Base-by-base conservation (phyloP, 768 basidiomycete species). In the Agrocybe chaxingu region DNA sequence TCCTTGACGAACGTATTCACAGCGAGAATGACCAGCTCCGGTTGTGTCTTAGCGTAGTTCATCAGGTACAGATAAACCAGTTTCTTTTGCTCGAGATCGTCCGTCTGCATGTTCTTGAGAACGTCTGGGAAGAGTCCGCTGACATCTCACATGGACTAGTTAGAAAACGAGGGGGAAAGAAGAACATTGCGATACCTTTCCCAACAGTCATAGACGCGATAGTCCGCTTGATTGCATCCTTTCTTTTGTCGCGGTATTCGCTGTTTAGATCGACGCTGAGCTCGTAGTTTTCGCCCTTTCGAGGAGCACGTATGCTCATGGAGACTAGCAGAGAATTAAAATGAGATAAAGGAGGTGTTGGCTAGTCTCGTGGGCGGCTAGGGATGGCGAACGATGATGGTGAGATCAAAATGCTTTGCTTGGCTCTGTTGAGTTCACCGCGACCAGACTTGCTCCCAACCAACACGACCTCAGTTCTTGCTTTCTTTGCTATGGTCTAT, bases 171-270 rank as follows among this genome's bases (percentile, higher is more conserved):
- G 30, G 24, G 39, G 7, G 12, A 39, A 43, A 42, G n/a, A 18
- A 37, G 18, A 29, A n/a, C 16, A n/a, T 30, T 24, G 38, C 60
- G 74, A 62, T 63, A 87, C 93, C 95, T 84, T 98, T 99, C 48
- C 95, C 94, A 56, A 99, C 93, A 1, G 97, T 99, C 92, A 98
- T 98, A 55, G 93, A 95, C 47, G 97, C 96, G 66, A 99, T 98
- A 58, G 92, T 87, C 47, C 87, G 80, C 73, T 98, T 98, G 75
- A 98, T 98, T 3, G 96, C 97, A 84, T 98, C 96, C 70, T 97
- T 98, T 56, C 96, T 80, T 66, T 90, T 90, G 60, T 97, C 92
- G 54, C 85, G 82, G 72, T 96, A 98, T 64, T 97, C 91, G 64
- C 92, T 94, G 71, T 99, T 98, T 60, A 99, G 84, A 72, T 98